These are phyloP conservation scores for Gossypium trilobum DNA, from an alignment of 441 rosid genomes.

Conservation along the genomic window DNA sequence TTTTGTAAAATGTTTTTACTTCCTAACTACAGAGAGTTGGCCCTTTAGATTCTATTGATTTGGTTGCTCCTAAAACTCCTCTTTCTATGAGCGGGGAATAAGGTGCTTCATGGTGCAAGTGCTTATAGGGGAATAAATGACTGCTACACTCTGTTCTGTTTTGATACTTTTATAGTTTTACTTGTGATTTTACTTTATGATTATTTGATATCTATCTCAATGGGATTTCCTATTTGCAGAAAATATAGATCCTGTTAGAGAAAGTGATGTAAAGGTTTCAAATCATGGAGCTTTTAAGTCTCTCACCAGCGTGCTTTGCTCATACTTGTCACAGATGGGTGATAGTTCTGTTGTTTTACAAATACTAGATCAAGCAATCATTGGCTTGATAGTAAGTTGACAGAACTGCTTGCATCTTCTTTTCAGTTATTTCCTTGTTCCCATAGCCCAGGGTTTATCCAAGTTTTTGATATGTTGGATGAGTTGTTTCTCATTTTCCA, in stretches of 20 bases:
- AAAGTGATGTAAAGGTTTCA: conserved; percentile 26
- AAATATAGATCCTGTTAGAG: conserved; percentile 21
- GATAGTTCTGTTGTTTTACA: conserved; percentile 48
- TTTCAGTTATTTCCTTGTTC: background rate
- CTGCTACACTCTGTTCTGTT: background rate
- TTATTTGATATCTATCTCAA: conserved; percentile 12
- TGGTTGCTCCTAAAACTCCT: background rate
- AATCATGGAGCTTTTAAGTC: conserved; percentile 38
- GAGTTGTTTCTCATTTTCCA: background rate
- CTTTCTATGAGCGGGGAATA: background rate
- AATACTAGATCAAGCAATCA: conserved; percentile 44
- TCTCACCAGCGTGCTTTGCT: conserved; percentile 39
- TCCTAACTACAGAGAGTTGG: background rate
- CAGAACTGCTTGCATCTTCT: background rate
- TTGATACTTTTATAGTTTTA: background rate
- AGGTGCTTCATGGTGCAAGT: background rate
- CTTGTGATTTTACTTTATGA: background rate
- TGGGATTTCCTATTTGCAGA: conserved; percentile 34
- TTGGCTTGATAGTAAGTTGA: conserved; percentile 57
- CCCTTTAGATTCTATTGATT: background rate
- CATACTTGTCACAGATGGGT: conserved; percentile 57
- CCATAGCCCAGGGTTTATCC: background rate
- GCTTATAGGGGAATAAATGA: background rate
- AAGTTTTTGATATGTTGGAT: background rate
- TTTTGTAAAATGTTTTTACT: background rate